Percentiles rank a stretch among this genome's conserved stretches.
phyloP scores from a whole-genome alignment of 495 filamentous ascomycete species.

The Penicillium silybi region DNA sequence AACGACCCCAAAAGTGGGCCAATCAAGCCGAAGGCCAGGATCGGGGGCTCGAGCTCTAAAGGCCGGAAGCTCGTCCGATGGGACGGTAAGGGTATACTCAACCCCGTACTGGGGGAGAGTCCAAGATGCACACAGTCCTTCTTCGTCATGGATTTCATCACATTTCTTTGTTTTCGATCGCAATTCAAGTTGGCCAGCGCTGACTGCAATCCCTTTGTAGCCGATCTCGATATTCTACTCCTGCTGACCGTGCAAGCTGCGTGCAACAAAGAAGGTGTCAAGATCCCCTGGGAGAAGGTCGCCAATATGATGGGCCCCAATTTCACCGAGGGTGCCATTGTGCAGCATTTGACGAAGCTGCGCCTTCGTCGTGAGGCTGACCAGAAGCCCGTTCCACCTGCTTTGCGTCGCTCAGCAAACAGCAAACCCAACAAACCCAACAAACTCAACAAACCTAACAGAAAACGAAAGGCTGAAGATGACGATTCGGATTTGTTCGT shows the following conservation, averaged over 20 bases:
- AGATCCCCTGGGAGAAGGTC: slow-evolving; percentile 39
- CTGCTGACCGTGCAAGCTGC: slow-evolving; percentile 40
- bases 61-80: slow-evolving; percentile 41
- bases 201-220: slow-evolving; percentile 24
- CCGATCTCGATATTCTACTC: slow-evolving; percentile 38
- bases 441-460: not conserved
- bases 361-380: slow-evolving; percentile 29
- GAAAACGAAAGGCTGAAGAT: not conserved
- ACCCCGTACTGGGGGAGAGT: not conserved
- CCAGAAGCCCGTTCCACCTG: slow-evolving; percentile 35
- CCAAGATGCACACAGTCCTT: not conserved
- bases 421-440: not conserved
- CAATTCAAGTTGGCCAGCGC: not conserved
- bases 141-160: not conserved
- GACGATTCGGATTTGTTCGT: not conserved
- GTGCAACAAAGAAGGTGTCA: slow-evolving; percentile 33
- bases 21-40: not conserved
- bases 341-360: slow-evolving; percentile 48
- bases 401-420: slow-evolving; percentile 15
- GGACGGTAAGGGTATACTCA: slow-evolving; percentile 32
- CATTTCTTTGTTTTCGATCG: not conserved
- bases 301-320: slow-evolving; percentile 32
- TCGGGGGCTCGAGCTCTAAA: not conserved
- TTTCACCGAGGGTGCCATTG: slow-evolving; percentile 41
- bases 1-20: not conserved